Evolutionary conservation across 768 basidiomycete species (phyloP).

Genomic region (Macrolepiota fuliginosa): DNA sequence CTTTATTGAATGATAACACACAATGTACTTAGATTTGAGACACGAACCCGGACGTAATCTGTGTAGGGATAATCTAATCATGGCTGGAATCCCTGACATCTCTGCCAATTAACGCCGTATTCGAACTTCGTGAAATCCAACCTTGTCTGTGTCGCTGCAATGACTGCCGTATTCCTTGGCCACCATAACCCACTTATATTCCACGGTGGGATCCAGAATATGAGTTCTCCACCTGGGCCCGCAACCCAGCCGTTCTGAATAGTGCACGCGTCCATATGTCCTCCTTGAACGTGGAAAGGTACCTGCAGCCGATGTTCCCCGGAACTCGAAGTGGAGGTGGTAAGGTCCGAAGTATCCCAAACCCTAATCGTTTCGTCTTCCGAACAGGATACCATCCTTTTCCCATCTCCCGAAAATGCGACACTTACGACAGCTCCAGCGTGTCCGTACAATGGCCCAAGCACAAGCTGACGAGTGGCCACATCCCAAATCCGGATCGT

Average conservation of each 20-base stretch:
- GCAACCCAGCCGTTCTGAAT: constrained; percentile 15
- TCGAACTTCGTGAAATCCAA: constrained; percentile 13
- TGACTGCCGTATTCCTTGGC: constrained; percentile 20
- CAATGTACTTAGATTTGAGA: too few relatives aligned
- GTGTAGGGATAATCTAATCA: background rate
- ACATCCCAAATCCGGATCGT: constrained; percentile 13
- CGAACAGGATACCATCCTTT: constrained; percentile 31
- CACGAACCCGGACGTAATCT: background rate
- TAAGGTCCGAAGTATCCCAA: constrained; percentile 24
- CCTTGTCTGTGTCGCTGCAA: constrained; percentile 17
- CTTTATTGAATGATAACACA: too few relatives aligned
- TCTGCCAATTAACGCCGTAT: constrained; percentile 13
- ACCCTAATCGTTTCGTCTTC: constrained; percentile 32
- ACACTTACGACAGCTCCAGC: background rate
- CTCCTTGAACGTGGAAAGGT: background rate
- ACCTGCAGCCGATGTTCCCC: background rate
- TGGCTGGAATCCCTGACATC: background rate
- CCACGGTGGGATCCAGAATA: constrained; percentile 23
- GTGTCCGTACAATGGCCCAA: constrained; percentile 6
- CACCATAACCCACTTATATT: constrained; percentile 20
- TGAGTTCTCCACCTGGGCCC: constrained; percentile 8
- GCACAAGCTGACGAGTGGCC: background rate
- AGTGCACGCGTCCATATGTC: constrained; percentile 3
- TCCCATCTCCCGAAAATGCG: constrained; percentile 26
- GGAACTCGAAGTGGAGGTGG: background rate